These are phyloP conservation scores for Guadua angustifolia DNA, from an alignment of 176 grass and related monocot species.

Conservation along the genomic window DNA sequence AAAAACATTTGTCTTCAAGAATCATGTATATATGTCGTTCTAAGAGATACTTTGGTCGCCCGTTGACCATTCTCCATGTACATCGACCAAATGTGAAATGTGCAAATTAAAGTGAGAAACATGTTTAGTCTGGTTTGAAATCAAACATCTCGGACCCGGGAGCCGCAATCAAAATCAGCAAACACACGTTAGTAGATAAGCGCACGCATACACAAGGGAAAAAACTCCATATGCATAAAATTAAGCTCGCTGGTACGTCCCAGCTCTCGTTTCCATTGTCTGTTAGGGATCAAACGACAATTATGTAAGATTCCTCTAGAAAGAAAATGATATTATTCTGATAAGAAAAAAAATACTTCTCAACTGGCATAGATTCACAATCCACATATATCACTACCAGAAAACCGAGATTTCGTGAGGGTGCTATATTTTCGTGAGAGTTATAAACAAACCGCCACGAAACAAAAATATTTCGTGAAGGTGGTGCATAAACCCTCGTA, in stretches of 20 bases:
- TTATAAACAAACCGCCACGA: no score
- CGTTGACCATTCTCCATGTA: background rate
- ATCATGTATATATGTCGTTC: background rate
- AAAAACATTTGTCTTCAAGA: background rate
- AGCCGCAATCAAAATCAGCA: background rate
- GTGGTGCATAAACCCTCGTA: no score
- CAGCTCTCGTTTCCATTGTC: background rate
- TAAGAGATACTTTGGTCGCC: background rate
- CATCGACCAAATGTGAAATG: background rate
- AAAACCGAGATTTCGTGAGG: no score
- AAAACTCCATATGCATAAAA: background rate
- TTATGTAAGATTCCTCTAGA: background rate
- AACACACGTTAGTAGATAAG: background rate
- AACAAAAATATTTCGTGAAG: no score
- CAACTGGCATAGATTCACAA: background rate
- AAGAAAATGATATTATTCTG: no score
- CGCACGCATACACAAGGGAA: background rate
- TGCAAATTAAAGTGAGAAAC: background rate
- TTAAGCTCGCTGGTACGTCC: background rate
- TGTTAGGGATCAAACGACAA: background rate
- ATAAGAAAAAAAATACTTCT: background rate
- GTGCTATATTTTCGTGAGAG: no score
- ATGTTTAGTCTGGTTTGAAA: constrained; percentile 3
- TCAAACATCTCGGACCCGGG: background rate
- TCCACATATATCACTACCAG: background rate